Evolutionary conservation across 2,329 filamentous ascomycete genomes (phyloP), one percentile per base, ranked within the genome.

Genomic region (Aspergillus persii): DNA sequence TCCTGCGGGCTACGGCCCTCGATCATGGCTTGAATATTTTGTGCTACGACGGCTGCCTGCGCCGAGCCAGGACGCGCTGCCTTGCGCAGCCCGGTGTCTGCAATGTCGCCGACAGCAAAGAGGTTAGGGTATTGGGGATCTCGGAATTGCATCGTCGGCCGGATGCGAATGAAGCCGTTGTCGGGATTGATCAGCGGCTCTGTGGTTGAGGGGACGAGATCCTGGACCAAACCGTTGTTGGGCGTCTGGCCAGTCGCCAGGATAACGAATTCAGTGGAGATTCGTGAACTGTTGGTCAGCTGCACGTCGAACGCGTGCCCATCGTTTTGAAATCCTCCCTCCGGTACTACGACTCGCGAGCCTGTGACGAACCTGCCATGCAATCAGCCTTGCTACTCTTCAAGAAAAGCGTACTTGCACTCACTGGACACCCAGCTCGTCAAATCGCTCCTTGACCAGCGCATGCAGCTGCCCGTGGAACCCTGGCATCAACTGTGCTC

Each of bases 191-290:
- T 56, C 1, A 76, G 58, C 1, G 69, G 69, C 7, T 63, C 61
- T 0, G 66, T 33, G 0, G 52, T 53, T 0, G 68, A 67, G 1
- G 73, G 64, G 1, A 70, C 65, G 2, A 80, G 57, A 5, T 68
- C 54, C 2, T 64, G 51, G 6, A 82, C 56, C 4, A 81, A 68
- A 12, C 69, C 63, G 11, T 78, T 80, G 46, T 81, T 80, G 0
- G 80, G 78, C n/a, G 66, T 77, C 66, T 83, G 80, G 3, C 81
- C 80, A 0, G 78, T 82, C 3, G 79, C 80, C 1, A 77, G 66
- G 29, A 83, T 80, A 49, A 70, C 79, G 66, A 73, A 80, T 72
- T 66, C 68, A 49, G 63, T 72, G 52, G 74, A 78, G 27, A 73
- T 59, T 12, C 63, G 63, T 2, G 65, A 65, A 23, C 73, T 72